Conservation (phyloP, 768 basidiomycete species). For the Tricholoma sp. region DNA sequence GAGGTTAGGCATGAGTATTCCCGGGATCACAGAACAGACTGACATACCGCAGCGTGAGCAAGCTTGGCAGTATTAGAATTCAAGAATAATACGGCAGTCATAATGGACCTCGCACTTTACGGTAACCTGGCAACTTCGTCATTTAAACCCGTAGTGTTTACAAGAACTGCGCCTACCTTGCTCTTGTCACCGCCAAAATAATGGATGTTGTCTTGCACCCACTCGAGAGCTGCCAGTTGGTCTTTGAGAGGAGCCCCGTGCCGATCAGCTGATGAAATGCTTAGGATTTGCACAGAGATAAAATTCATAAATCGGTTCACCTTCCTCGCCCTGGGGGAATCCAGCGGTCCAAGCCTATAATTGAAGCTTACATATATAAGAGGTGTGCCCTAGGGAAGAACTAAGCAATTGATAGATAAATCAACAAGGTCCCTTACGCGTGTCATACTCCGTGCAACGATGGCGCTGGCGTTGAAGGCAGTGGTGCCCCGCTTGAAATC, state of each 20-base stretch:
- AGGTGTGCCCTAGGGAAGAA: slow-evolving; percentile 27
- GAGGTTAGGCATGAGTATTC: too few species aligned
- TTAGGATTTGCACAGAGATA: neutral
- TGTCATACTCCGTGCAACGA: slow-evolving; percentile 20
- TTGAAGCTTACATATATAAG: slow-evolving; percentile 46
- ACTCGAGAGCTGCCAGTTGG: slow-evolving; percentile 12
- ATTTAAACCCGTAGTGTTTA: neutral
- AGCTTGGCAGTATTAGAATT: slow-evolving; percentile 22
- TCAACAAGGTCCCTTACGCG: slow-evolving; percentile 14
- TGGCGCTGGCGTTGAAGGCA: slow-evolving; percentile 20
- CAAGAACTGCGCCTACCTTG: slow-evolving; percentile 24
- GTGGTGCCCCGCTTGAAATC: slow-evolving; percentile 17
- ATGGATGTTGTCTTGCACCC: slow-evolving; percentile 51
- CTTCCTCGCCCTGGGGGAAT: slow-evolving; percentile 22
- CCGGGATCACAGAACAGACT: too few species aligned
- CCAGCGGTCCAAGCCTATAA: slow-evolving; percentile 37
- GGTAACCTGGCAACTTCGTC: slow-evolving; percentile 29
- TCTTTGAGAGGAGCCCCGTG: too few species aligned
- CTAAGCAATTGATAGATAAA: neutral
- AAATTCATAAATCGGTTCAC: neutral
- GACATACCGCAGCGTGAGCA: slow-evolving; percentile 27
- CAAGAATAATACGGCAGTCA: slow-evolving; percentile 32
- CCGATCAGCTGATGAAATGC: neutral
- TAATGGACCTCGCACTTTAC: slow-evolving; percentile 47
- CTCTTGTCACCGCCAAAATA: slow-evolving; percentile 51